Base-by-base conservation (phyloP, 2,329 filamentous ascomycete genomes). In the Exophiala mesophila region DNA sequence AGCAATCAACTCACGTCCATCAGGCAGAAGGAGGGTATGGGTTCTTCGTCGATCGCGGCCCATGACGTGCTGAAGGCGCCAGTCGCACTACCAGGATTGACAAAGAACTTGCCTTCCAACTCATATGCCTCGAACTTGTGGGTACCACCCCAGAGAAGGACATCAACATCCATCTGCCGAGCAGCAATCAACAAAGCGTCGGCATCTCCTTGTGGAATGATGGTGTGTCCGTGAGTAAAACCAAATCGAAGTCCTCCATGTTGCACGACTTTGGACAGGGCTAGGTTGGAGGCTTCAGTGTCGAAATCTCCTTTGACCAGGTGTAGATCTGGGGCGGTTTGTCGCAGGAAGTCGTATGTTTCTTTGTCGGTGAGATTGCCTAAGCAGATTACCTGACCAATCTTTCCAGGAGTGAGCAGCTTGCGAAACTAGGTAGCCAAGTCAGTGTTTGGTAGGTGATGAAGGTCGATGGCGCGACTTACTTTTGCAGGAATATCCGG, bases 401-500 rank as follows among this genome's bases (percentile, higher is more conserved):
- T 89, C 69, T 89, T 89, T 55, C 85, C 85, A 9, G 85, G 85
- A 1, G 84, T 82, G 56, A 89, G 81, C 57, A 89, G 83, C 64
- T 88, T 88, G 64, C 86, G 87, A 73, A 89, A 89, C 85, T 89
- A 63, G 23, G 12, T 26, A 26, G 23, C 7, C 12, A 26, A 26
- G 23, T 12, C 7, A 7, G 23, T 26, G 23, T 7, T 26, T 26
- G 23, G 6, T 26, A 26, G n/a, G n/a, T n/a, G n/a, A n/a, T n/a
- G n/a, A 32, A 23, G 28, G 3, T 26, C 24, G 28, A 39, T 39
- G 24, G 39, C n/a, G 20, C n/a, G 12, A 55, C 53, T 55, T 73
- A 88, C 88, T 81, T 94, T 94, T 65, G 83, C 76, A 46, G 88
- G 88, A 59, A 95, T 89, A 65, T 94, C 77, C 53, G 92, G 81